phyloP scores from a whole-genome alignment of 495 filamentous ascomycete species.

The Jackrogersella multiformis region DNA sequence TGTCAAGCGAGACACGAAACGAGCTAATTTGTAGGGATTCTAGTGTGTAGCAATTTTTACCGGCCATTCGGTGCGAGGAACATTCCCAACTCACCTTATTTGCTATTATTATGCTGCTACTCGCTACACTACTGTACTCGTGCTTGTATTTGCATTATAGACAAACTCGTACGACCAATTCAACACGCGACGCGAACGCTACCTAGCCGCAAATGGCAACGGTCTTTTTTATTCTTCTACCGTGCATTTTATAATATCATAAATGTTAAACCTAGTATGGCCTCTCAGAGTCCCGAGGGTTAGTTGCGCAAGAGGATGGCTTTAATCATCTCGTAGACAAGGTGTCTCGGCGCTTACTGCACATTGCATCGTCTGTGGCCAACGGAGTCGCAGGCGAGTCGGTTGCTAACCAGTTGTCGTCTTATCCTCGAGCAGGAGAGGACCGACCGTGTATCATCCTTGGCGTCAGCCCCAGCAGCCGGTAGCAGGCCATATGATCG shows the following conservation, averaged over 20 bases:
- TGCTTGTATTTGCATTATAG: background rate
- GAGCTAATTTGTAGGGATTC: slow-evolving; percentile 5
- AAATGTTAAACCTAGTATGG: slow-evolving; percentile 3
- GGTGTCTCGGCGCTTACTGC: slow-evolving; percentile 21
- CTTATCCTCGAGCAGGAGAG: slow-evolving; percentile 12
- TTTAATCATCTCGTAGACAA: background rate
- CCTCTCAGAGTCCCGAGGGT: background rate
- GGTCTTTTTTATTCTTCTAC: background rate
- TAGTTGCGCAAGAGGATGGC: background rate
- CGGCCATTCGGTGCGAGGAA: background rate
- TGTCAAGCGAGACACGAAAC: slow-evolving; percentile 23
- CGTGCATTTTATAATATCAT: slow-evolving; percentile 12
- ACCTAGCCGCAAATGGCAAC: slow-evolving; percentile 4
- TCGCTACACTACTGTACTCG: no score
- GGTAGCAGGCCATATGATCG: slow-evolving; percentile 31
- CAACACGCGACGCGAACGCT: background rate
- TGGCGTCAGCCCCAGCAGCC: slow-evolving; percentile 17
- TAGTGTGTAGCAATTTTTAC: background rate
- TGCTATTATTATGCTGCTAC: background rate
- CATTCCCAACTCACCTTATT: background rate
- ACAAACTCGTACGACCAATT: background rate
- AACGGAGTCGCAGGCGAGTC: background rate
- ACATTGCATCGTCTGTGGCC: slow-evolving; percentile 8
- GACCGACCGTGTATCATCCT: slow-evolving; percentile 12
- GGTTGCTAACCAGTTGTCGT: slow-evolving; percentile 11